Conservation (phyloP, 2,329 filamentous ascomycete genomes). For the Diaporthe batatas region DNA sequence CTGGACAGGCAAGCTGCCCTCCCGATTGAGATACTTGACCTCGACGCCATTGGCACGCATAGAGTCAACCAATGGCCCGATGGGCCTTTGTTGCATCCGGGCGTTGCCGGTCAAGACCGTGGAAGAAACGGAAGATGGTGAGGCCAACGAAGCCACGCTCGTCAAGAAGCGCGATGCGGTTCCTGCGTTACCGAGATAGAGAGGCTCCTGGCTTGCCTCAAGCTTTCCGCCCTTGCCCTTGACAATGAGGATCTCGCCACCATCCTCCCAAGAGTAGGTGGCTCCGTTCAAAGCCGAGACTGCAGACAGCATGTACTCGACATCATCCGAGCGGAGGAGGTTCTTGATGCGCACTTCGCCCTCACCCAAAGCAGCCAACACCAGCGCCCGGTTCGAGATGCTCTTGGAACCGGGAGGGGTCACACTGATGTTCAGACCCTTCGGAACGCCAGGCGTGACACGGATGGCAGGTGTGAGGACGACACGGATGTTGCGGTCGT, state of each 20-base stretch:
- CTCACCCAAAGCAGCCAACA: conserved; percentile 90
- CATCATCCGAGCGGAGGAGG: conserved; percentile 94
- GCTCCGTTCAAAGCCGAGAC: conserved; percentile 87
- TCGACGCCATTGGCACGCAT: conserved; percentile 87
- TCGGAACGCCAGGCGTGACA: conserved; percentile 79
- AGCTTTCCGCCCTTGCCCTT: conserved; percentile 91
- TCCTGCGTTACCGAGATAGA: conserved; percentile 96
- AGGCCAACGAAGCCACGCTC: conserved; percentile 87
- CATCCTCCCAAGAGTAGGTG: conserved; percentile 92
- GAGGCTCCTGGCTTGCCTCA: conserved; percentile 78
- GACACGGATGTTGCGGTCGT: conserved; percentile 85
- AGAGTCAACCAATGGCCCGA: conserved; percentile 92
- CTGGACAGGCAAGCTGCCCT: conserved; percentile 85
- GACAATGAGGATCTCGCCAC: conserved; percentile 90
- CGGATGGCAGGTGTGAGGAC: conserved; percentile 84
- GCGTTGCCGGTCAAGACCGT: conserved; percentile 93
- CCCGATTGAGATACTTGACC: conserved; percentile 86
- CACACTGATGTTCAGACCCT: conserved; percentile 77
- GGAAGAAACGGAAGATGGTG: conserved; percentile 72
- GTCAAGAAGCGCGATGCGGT: conserved; percentile 97
- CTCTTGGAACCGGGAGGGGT: conserved; percentile 96
- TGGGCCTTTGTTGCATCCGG: conserved; percentile 95
- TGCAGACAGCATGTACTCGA: conserved; percentile 97
- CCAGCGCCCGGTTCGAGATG: conserved; percentile 93
- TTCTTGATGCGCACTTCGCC: conserved; percentile 92